Conservation (phyloP, 2,329 filamentous ascomycete species). For the Calonectria crousiana region DNA sequence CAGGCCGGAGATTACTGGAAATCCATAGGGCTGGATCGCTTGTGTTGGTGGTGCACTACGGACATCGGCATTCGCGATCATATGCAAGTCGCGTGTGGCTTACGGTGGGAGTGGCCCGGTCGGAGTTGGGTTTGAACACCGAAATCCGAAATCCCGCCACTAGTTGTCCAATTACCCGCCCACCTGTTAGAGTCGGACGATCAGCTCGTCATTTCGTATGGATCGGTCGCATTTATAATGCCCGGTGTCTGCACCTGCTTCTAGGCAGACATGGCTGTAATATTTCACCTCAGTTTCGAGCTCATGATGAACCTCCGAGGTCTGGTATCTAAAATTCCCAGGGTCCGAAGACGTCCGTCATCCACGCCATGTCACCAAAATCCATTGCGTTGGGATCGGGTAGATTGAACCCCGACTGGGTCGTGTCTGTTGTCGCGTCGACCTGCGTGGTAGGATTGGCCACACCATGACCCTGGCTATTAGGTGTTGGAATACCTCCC, state of each 20-base stretch:
- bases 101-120: neutral
- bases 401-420: constrained; percentile 33
- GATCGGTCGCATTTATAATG: neutral
- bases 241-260: neutral
- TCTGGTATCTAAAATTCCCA: constrained; percentile 47
- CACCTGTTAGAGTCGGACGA: neutral
- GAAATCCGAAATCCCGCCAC: constrained; percentile 19
- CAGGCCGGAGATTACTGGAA: constrained; percentile 18
- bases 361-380: constrained; percentile 52
- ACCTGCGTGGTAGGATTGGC: constrained; percentile 18
- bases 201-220: neutral
- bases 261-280: neutral
- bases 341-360: constrained; percentile 53
- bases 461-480: constrained; percentile 37
- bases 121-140: constrained; percentile 19
- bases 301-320: neutral
- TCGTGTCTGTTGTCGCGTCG: constrained; percentile 22
- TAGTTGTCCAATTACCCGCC: constrained; percentile 11
- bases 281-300: neutral
- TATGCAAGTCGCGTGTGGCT: neutral
- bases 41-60: constrained; percentile 7
- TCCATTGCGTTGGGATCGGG: constrained; percentile 44
- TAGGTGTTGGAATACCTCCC: constrained; percentile 46
- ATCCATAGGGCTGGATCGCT: constrained; percentile 20
- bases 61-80: neutral